Evolutionary conservation across 2,329 filamentous ascomycete genomes (phyloP), one percentile per base, ranked within the genome.

Genomic region (Metarhizium robertsii): DNA sequence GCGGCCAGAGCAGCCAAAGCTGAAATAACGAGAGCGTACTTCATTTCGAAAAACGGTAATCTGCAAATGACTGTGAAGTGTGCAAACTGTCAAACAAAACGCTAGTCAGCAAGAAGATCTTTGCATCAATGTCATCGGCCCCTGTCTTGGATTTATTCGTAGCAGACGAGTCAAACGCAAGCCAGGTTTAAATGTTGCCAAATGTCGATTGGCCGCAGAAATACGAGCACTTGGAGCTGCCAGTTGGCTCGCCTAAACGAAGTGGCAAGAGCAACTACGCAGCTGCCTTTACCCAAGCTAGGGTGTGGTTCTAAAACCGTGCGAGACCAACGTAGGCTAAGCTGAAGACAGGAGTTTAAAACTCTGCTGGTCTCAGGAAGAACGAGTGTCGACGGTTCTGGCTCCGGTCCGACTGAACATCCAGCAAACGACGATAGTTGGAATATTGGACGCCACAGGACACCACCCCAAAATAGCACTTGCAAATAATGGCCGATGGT

Each of bases 21-120:
- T 53, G 69, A 46, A 54, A 64, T 57, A 61, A 61, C 64, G 61
- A 66, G 34, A 53, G 69, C 65, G 62, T 64, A 69, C 69, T 71
- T 70, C 70, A 73, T 73, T 57, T 62, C 69, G 67, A 40, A 18
- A 34, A 13, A n/a, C 6, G 20, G 20, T 43, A 30, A 42, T 43
- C 16, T 25, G 38, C 18, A 18, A 48, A 20, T 6, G 42, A 55
- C n/a, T 32, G 18, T 49, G 18, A 34, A 25, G 43, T 25, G 42
- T 11, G 49, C 5, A n/a, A 49, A 40, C 38, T 38, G 29, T 13
- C 5, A 52, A 32, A 14, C 2, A 16, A 11, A 16, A 16, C 11
- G 29, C 11, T 4, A 29, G 53, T 54, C 36, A 54, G 53, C 46
- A 46, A 52, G 18, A 8, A 11, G 6, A 5, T 34, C 10, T 34